Base-by-base conservation (phyloP, 2,329 filamentous ascomycete genomes). In the Xylaria polymorpha region DNA sequence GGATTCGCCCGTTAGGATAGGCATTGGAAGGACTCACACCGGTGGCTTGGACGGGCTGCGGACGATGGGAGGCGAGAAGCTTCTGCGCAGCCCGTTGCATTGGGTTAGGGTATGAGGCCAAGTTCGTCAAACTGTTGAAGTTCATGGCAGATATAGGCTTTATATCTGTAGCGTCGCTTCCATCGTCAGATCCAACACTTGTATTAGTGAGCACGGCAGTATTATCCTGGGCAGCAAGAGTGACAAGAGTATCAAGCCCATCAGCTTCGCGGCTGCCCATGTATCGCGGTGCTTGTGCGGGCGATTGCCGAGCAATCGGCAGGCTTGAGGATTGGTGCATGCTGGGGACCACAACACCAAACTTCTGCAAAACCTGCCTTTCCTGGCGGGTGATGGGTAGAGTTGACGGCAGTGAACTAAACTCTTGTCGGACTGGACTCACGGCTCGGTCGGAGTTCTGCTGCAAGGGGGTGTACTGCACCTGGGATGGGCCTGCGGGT, bases 41-140 rank as follows among this genome's bases (percentile, higher is more conserved):
- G 43, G 59, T 56, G 14, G 70, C 62, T 70, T 50, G 67, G 51
- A 44, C 64, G 32, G 67, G 71, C 37, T 61, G 67, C 32, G 72
- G 69, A 39, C 75, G 74, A 69, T 73, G 74, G 25, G 78, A 76
- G 62, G 79, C 76, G 67, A 87, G 82, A 20, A 81, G 78, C 71
- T 80, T 83, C 77, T 84, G 85, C 67, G 86, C 86, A 50, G 77
- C 79, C 76, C 84, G 84, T 75, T 87, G 86, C 75, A 81, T 84
- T 8, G 85, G 86, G 71, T 88, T 88, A 4, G 83, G 80, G 71
- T 87, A 88, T 1, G 86, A 88, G 18, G 86, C 86, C 71, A 88
- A 75, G 71, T 85, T 88, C 46, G 84, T 83, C 25, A 88, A 80
- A 37, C 81, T 84, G 73, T 87, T 86, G 73, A 88, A 80, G 35